Evolutionary conservation across 768 basidiomycete genomes (phyloP).

Genomic region (Lactarius akahatsu): DNA sequence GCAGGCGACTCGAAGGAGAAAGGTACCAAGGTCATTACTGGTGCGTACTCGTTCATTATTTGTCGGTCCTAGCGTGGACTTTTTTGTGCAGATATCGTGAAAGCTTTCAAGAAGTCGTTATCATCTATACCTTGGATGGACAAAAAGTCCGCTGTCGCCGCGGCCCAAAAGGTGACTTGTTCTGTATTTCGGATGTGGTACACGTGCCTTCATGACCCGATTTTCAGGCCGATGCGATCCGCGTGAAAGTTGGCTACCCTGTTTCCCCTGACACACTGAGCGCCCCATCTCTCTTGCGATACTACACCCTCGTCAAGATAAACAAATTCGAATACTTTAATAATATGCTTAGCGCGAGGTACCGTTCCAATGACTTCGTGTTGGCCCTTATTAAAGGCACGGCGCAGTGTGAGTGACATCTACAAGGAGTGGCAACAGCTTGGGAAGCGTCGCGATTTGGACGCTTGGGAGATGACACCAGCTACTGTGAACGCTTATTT

Average conservation of each 20-base stretch:
- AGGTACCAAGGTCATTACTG: slow-evolving; percentile 78
- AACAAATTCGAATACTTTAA: slow-evolving; percentile 75
- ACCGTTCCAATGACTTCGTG: slow-evolving; percentile 31
- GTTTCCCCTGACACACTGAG: slow-evolving; percentile 77
- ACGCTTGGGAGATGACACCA: slow-evolving; percentile 87
- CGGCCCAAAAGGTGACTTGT: slow-evolving; percentile 69
- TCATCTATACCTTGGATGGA: slow-evolving; percentile 90
- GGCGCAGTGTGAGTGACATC: slow-evolving; percentile 53
- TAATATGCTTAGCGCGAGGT: slow-evolving; percentile 72
- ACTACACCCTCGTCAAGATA: slow-evolving; percentile 72
- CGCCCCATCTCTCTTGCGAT: slow-evolving; percentile 64
- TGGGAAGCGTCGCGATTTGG: slow-evolving; percentile 64
- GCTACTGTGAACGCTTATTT: slow-evolving; percentile 88
- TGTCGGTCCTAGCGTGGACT: background rate
- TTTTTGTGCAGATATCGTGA: slow-evolving; percentile 61
- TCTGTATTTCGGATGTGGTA: slow-evolving; percentile 17
- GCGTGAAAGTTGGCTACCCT: slow-evolving; percentile 93
- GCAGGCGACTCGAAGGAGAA: slow-evolving; percentile 74
- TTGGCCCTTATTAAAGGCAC: slow-evolving; percentile 4
- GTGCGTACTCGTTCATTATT: slow-evolving; percentile 40
- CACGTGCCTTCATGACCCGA: slow-evolving; percentile 21
- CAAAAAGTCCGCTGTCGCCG: slow-evolving; percentile 70
- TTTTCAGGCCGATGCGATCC: slow-evolving; percentile 69
- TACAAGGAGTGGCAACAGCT: slow-evolving; percentile 74
- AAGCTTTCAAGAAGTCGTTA: slow-evolving; percentile 79